Evolutionary conservation across 306 rosid genomes (phyloP).

Genomic region (Gynostemma pentaphyllum): DNA sequence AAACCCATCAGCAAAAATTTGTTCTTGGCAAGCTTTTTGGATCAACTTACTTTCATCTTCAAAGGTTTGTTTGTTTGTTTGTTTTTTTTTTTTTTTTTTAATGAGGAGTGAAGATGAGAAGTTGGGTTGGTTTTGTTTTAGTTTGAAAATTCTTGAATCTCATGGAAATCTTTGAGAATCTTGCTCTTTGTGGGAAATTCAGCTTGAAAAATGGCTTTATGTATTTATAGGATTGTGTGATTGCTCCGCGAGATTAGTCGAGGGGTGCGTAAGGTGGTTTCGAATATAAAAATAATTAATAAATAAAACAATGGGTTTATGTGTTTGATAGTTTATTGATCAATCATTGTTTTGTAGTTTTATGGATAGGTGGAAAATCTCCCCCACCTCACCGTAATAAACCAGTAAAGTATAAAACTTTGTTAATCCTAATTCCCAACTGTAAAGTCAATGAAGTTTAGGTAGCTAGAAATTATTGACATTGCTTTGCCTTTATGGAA

Average conservation of each 20-base stretch:
- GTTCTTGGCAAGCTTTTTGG: neutral
- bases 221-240: too few relatives aligned
- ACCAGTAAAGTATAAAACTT: neutral
- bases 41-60: neutral
- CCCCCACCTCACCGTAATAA: neutral
- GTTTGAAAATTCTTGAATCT: neutral
- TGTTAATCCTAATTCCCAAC: neutral
- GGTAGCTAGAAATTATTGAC: neutral
- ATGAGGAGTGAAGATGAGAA: neutral
- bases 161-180: neutral
- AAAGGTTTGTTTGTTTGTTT: conserved; percentile 1
- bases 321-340: neutral
- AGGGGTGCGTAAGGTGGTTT: too few relatives aligned
- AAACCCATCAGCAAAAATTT: neutral
- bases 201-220: neutral
- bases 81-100: neutral
- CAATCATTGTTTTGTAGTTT: neutral
- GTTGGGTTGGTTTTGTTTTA: neutral
- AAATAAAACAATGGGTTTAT: too few relatives aligned
- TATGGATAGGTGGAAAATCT: neutral
- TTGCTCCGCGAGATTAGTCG: too few relatives aligned
- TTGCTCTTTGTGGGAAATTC: neutral
- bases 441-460: neutral
- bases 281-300: too few relatives aligned
- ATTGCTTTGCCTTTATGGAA: neutral